Evolutionary conservation across 2,329 filamentous ascomycete species (phyloP), one percentile per base, ranked within the genome.

Genomic region (Aspergillus terreus): DNA sequence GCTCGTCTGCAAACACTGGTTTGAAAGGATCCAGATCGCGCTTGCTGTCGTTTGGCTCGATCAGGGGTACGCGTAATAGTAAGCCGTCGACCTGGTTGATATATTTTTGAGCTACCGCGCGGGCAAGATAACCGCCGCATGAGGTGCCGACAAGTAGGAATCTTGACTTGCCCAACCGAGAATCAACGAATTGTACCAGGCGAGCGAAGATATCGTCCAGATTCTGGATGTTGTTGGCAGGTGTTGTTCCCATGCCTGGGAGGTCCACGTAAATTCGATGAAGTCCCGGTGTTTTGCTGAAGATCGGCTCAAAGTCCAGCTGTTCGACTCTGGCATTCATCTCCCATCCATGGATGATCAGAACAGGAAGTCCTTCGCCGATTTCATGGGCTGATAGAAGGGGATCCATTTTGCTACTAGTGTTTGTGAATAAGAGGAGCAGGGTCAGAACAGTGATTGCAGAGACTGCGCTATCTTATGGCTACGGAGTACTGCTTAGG

Each of bases 271-370:
- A 66, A 30, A 66, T 65, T 10, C 64, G 60, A 23, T 46, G 53
- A 48, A 64, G 50, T n/a, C 48, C 52, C 1, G 51, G 49, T 49
- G 14, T 52, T 47, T 52, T 59, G 38, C 12, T 56, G 55, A 66
- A 63, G 10, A 66, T 63, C 7, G 63, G 64, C 50, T 67, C 64
- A 40, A 65, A 64, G 54, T 65, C 64, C 6, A 51, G 30, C 45
- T 56, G 51, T 41, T 67, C 64, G 19, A 44, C 56, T 52, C 38
- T 57, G 25, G 55, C 58, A 1, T 56, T 30, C 50, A 63, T 51
- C 36, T 63, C 25, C 63, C 63, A 67, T 30, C 63, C 64, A 51
- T 64, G 64, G 17, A 66, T 58, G 45, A 66, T 60, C 15, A 66
- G 27, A n/a, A 66, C 47, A 15, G 62, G 60, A 23, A 64, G 49